A percentile compares a stretch with the other conserved stretches of the same genome.
Evolutionary conservation across 345 rosid species (phyloP).

Genomic region (Heritiera littoralis): DNA sequence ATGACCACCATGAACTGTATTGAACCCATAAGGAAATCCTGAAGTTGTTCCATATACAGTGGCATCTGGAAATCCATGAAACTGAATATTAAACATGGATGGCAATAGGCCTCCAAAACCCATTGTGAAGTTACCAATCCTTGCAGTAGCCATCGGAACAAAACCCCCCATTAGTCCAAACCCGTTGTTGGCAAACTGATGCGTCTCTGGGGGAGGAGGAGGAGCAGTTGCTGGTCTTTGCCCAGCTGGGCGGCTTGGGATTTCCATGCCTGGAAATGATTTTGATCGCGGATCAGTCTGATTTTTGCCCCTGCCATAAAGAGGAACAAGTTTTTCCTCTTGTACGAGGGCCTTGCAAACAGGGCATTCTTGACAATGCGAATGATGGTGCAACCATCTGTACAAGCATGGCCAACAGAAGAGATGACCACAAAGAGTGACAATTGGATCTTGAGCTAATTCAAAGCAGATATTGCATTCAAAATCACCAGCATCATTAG

Average conservation of each 20-base stretch:
- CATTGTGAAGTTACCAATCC: constrained; percentile 69
- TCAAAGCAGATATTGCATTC: constrained; percentile 98
- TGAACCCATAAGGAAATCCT: constrained; percentile 60
- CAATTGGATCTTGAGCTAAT: constrained; percentile 82
- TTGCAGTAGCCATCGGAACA: constrained; percentile 64
- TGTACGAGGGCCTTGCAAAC: constrained; percentile 89
- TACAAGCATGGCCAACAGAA: constrained; percentile 94
- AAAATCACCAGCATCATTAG: constrained; percentile 69
- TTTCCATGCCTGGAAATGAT: constrained; percentile 62
- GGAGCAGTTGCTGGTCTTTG: constrained; percentile 78
- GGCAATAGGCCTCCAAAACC: constrained; percentile 83
- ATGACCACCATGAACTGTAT: constrained; percentile 56
- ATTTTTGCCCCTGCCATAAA: constrained; percentile 89
- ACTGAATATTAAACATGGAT: constrained; percentile 68
- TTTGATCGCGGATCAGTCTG: constrained; percentile 74
- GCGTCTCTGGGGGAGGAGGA: constrained; percentile 50
- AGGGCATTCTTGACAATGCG: constrained; percentile 84
- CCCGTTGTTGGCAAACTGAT: constrained; percentile 53
- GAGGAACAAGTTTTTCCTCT: constrained; percentile 91
- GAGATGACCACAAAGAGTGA: constrained; percentile 90
- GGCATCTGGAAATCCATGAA: constrained; percentile 73
- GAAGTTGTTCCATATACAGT: constrained; percentile 62
- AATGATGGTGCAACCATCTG: constrained; percentile 84
- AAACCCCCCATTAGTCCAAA: constrained; percentile 73
- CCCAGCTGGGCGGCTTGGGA: constrained; percentile 71